phyloP scores from a whole-genome alignment of 208 protist species.

The Leptomonas seymouri region DNA sequence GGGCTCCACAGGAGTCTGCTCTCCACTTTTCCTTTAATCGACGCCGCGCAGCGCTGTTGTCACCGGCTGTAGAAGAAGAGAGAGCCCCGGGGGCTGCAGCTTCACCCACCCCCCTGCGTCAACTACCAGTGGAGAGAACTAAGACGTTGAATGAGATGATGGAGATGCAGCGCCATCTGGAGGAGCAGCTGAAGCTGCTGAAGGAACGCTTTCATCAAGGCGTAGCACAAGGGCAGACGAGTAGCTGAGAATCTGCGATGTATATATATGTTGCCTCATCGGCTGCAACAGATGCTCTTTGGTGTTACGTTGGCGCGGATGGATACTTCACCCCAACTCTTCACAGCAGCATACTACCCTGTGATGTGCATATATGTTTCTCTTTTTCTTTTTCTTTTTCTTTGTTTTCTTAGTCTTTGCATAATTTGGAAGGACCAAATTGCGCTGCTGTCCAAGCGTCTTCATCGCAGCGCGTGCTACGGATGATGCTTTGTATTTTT shows the following conservation, averaged over 20 bases:
- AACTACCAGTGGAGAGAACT: neutral
- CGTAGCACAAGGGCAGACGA: neutral
- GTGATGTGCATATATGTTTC: neutral
- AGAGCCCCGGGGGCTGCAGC: neutral
- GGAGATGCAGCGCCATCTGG: constrained; percentile 22
- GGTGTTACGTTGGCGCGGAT: too few species aligned
- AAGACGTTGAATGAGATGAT: constrained; percentile 14
- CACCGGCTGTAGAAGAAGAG: constrained; percentile 13
- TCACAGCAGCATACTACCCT: neutral
- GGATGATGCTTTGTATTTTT: too few species aligned
- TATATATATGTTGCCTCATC: neutral
- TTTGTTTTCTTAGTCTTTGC: too few species aligned
- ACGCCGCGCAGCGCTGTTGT: constrained; percentile 5
- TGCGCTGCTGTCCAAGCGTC: too few species aligned
- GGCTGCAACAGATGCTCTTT: too few species aligned
- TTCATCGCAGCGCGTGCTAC: too few species aligned
- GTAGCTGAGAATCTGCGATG: neutral
- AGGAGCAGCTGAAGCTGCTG: constrained; percentile 19
- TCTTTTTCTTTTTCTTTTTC: neutral
- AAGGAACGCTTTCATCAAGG: constrained; percentile 27
- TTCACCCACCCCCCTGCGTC: neutral
- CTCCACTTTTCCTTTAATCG: constrained; percentile 8
- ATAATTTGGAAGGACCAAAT: too few species aligned
- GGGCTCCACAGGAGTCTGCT: neutral
- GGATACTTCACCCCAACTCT: neutral